Base-by-base conservation (phyloP, 495 filamentous ascomycete species). In the Rhypophila decipiens region DNA sequence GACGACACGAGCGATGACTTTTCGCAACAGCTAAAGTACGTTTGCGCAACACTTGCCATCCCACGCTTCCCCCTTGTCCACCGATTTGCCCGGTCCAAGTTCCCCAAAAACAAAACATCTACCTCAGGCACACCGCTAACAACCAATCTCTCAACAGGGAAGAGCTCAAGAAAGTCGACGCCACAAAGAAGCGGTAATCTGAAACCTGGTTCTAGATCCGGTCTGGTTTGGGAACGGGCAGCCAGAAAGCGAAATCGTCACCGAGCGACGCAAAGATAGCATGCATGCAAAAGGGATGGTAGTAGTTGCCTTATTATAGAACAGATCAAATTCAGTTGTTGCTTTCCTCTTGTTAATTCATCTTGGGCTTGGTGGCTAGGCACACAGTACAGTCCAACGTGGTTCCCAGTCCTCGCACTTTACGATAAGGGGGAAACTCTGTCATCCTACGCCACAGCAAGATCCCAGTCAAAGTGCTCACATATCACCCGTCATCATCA, bases 1-100 rank as follows among this genome's bases (percentile, higher is more conserved):
- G 93, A 98, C 66, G 93, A 97, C 73, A 90, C 89, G 47, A 90
- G 76, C 56, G 94, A 97, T 64, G 93, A 98, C 57, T 98, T 98
- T 63, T 89, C 90, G 11, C 80, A 86, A 64, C 93, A 96, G 79
- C 70, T 98, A 63, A 94, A 88, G 94, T 98, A 66, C 55, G 84
- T 75, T 21, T 2, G 2, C 20, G 13, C 4, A 13, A n/a, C 24
- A 4, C 19, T 4, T 34, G 27, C 24, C 55, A 40, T 13, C 21
- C 15, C 36, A 31, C 34, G 38, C 42, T 33, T 22, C 38, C 24
- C 21, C 11, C 10, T 15, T 2, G 21, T 27, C 13, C 23, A 49
- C 39, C 47, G 42, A 39, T 4, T n/a, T 37, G 35, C 13, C 35
- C 4, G 29, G 13, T 7, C 35, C 19, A 15, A 37, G 5, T n/a